phyloP scores from a whole-genome alignment of 2,329 filamentous ascomycete genomes.

The Cladosporium sp. region DNA sequence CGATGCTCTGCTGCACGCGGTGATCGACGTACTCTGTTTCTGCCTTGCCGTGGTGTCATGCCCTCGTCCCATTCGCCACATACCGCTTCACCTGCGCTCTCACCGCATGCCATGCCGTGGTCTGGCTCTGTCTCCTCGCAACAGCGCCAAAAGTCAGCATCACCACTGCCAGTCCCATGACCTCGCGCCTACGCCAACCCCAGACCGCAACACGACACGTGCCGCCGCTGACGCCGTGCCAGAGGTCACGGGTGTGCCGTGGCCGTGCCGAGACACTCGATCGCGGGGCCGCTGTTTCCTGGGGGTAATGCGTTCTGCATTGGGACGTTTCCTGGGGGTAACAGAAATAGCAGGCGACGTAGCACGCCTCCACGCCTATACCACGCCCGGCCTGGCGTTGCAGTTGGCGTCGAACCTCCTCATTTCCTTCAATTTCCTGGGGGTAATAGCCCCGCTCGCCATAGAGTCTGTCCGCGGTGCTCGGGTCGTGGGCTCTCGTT shows the following conservation, averaged over 20 bases:
- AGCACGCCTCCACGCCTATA: not conserved
- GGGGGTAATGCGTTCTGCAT: not conserved
- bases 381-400: not conserved
- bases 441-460: conserved; percentile 25
- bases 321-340: conserved; percentile 14
- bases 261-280: not conserved
- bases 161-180: not conserved
- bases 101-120: not conserved
- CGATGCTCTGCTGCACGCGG: not conserved
- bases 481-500: not conserved
- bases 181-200: not conserved
- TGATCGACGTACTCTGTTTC: not conserved
- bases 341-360: conserved; percentile 5
- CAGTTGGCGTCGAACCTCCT: not conserved
- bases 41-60: not conserved
- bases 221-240: not conserved
- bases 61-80: not conserved
- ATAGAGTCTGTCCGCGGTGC: not conserved
- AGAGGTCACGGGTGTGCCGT: not conserved
- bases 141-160: not conserved
- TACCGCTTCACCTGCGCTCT: not conserved
- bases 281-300: conserved; percentile 13
- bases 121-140: not conserved
- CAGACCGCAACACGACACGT: conserved; percentile 2
- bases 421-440: conserved; percentile 23